A percentile compares a stretch with the other conserved stretches of the same genome.
Evolutionary conservation across 257 asterid genomes (phyloP).

Genomic region (Schizonepeta tenuifolia): DNA sequence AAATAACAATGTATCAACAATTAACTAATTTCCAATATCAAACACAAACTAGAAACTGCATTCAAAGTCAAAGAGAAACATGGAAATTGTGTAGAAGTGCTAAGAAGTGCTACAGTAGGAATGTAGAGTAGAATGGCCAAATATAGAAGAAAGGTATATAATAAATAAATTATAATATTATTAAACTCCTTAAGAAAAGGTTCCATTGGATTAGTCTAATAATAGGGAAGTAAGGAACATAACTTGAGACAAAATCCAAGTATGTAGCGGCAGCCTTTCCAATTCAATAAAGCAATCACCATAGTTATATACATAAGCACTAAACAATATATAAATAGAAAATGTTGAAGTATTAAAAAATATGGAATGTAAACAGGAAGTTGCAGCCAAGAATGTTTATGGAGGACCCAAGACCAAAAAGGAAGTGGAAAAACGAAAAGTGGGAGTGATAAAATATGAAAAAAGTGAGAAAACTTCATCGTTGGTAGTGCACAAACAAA

Average conservation of each 20-base stretch:
- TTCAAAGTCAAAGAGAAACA: too few species aligned
- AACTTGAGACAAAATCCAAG: slow-evolving; percentile 63
- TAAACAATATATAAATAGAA: neutral
- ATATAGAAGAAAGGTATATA: too few species aligned
- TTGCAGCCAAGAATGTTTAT: slow-evolving; percentile 10
- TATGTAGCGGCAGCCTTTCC: slow-evolving; percentile 35
- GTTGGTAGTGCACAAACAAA: too few species aligned
- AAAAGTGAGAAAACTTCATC: slow-evolving; percentile 63
- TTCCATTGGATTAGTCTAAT: slow-evolving; percentile 10
- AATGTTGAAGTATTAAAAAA: neutral
- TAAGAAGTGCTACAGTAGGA: too few species aligned
- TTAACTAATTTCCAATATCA: too few species aligned
- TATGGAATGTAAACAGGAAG: slow-evolving; percentile 33
- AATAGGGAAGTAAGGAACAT: slow-evolving; percentile 39
- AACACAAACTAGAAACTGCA: too few species aligned
- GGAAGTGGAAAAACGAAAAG: slow-evolving; percentile 42
- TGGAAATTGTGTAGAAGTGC: too few species aligned
- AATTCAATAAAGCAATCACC: slow-evolving; percentile 23
- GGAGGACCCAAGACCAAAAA: slow-evolving; percentile 32
- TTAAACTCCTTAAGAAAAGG: slow-evolving; percentile 12
- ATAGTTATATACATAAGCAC: neutral
- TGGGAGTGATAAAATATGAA: slow-evolving; percentile 29
- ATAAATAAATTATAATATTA: slow-evolving; percentile 16
- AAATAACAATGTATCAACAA: too few species aligned
- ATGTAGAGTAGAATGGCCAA: too few species aligned